phyloP scores from a whole-genome alignment of 106 monocot genomes.

The Allium cepa region DNA sequence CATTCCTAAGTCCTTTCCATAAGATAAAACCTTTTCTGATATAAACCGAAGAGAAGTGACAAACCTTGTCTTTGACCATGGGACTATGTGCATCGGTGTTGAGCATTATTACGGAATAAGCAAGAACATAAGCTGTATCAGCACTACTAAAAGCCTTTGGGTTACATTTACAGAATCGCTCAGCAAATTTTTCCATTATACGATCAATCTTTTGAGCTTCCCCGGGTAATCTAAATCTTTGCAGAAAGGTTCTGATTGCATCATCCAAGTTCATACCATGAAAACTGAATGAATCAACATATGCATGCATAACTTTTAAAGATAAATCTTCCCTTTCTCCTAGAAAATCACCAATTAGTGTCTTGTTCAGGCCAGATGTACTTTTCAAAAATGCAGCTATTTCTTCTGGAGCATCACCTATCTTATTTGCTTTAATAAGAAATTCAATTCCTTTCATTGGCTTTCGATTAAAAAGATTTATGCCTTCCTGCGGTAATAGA shows the following conservation, averaged over 20 bases:
- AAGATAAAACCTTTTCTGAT: too few relatives aligned
- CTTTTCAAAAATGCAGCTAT: conserved; percentile 84
- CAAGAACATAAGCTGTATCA: conserved; percentile 98
- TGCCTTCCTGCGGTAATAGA: conserved; percentile 72
- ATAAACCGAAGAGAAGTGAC: not conserved
- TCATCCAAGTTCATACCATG: conserved; percentile 95
- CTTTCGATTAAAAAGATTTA: conserved; percentile 91
- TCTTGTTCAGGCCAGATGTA: conserved; percentile 77
- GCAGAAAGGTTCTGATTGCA: conserved; percentile 73
- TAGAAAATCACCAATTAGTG: conserved; percentile 86
- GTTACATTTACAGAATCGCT: conserved; percentile 95
- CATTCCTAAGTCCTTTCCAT: too few relatives aligned
- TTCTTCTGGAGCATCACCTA: conserved; percentile 81
- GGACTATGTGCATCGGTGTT: conserved; percentile 96
- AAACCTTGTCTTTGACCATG: conserved; percentile 96
- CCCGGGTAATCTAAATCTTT: conserved; percentile 91
- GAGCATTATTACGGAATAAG: conserved; percentile 96
- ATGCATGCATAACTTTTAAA: conserved; percentile 95
- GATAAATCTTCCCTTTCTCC: conserved; percentile 89
- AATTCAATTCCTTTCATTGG: conserved; percentile 95
- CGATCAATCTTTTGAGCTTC: conserved; percentile 98
- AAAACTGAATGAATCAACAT: conserved; percentile 98
- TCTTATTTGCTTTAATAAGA: conserved; percentile 74
- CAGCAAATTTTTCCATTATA: conserved; percentile 97
- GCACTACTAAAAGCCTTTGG: conserved; percentile 86